Evolutionary conservation across 306 rosid genomes (phyloP), one percentile per base, ranked within the genome.

Genomic region (Sindora glabra): DNA sequence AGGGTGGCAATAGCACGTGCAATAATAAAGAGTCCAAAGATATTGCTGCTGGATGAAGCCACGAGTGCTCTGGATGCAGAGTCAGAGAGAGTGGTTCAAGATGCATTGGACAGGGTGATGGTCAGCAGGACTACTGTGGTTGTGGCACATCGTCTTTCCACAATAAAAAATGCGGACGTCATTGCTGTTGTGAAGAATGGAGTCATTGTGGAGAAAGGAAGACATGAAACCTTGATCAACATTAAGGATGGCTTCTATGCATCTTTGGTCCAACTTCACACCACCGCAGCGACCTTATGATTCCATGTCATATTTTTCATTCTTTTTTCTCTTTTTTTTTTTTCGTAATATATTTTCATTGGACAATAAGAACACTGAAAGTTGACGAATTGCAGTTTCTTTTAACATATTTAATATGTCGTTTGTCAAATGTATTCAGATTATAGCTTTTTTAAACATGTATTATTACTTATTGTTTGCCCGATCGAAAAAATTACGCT

Each of bases 121-220:
- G 81, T 90, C 12, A 80, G 71, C 61, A 67, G 95, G 33, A 90
- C 95, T 23, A 86, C 97, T 0, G 83, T 86, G 46, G 88, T 90
- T 10, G 90, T 86, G 25, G 97, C 97, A 8, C 97, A 90, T 71
- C 79, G 89, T 16, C 59, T 90, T 0, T 86, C 95, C 16, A 90
- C 97, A 3, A 90, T 90, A 27, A 90, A 82, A 72, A 84, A 86
- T 39, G 97, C 97, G 3, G 94, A 90, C 56, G 68, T 80, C 13
- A 86, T 90, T 52, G 97, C 94, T 0, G 97, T 90, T 56, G 95
- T 86, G 7, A 90, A 90, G 49, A 90, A 82, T 52, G 97, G 97
- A 18, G 77, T 86, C 15, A 84, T 90, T 32, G 95, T 84, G 5
- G 95, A 90, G 68, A 86, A 86, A 66, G 97, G 95, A 15, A 80